Evolutionary conservation across 2,329 filamentous ascomycete species (phyloP), one percentile per base, ranked within the genome.

Genomic region (Trichoderma sp.): DNA sequence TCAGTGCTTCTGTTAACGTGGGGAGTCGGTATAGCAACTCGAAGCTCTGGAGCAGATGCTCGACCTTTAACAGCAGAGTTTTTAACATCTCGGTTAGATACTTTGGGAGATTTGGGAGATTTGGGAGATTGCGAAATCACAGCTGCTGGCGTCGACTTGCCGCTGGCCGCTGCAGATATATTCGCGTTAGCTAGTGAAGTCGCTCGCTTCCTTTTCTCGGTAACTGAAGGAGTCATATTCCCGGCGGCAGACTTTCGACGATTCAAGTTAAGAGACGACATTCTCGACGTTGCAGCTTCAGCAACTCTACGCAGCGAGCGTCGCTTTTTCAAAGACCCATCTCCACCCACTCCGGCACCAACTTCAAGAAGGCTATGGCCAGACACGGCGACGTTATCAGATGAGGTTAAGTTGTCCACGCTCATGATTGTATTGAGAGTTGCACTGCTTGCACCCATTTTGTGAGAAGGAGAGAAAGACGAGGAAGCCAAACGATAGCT

Each of bases 361-460:
- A 24, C 5, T 5, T 66, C 53, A 16, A 43, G 21, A 11, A 24
- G 1, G 16, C 2, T 29, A 5, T 66, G 31, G 21, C 29, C 31
- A 37, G 40, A 33, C 8, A 21, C 19, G 35, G 55, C 68, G n/a
- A 43, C 66, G 1, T 33, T 64, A 2, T 56, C 59, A n/a, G 58
- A 35, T n/a, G 47, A 27, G 40, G 35, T 82, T 21, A 81, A 75
- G 60, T 83, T 86, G 6, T 81, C 83, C 10, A 85, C 83, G 70
- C 84, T 86, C 63, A 86, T 73, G 21, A 86, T 85, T 1, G 84
- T 86, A 63, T 82, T 83, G 31, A 86, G 74, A 0, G 82, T 84
- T 31, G 85, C 84, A 71, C 81, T 81, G 73, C 82, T 85, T n/a
- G 78, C 73, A 37, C 82, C 80, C 0, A 77, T 75, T 56, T 78